A percentile compares a stretch with the other conserved stretches of the same genome.
Conservation (phyloP, 1,284 basidiomycete genomes). For the Apiotrichum laibachii region DNA sequence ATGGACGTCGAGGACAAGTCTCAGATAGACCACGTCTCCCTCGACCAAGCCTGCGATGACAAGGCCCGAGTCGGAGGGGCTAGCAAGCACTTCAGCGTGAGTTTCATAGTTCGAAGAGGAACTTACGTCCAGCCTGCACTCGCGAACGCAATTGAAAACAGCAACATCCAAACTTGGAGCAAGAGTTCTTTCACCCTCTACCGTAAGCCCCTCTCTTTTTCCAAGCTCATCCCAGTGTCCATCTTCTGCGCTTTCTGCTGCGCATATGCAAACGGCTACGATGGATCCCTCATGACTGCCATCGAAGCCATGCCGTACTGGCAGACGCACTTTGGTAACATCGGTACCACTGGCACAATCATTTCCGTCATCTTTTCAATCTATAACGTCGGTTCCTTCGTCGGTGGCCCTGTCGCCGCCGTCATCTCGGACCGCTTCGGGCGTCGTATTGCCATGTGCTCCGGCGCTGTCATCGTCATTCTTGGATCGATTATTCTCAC, state of each 20-base stretch:
- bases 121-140: background rate
- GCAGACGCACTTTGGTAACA: conserved; percentile 1
- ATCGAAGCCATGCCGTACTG: conserved; percentile 1
- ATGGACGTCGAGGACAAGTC: background rate
- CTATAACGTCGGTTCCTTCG: conserved; percentile 1
- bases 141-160: background rate
- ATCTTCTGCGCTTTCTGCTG: conserved; percentile 2
- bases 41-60: background rate
- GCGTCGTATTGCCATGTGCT: conserved; percentile 58
- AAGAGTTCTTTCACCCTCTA: background rate
- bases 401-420: conserved; percentile 10
- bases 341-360: background rate
- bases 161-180: background rate
- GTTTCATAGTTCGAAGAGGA: background rate
- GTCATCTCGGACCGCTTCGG: conserved; percentile 52
- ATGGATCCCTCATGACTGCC: conserved; percentile 5
- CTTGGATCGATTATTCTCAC: conserved; percentile 43
- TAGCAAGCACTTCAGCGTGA: background rate
- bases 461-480: conserved; percentile 53
- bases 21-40: background rate
- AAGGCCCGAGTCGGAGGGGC: background rate
- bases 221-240: background rate
- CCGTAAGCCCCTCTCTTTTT: background rate
- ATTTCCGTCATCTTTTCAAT: background rate
- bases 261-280: conserved; percentile 10